Conservation (phyloP, 1,284 basidiomycete species). For the Ustilago bromivora region DNA sequence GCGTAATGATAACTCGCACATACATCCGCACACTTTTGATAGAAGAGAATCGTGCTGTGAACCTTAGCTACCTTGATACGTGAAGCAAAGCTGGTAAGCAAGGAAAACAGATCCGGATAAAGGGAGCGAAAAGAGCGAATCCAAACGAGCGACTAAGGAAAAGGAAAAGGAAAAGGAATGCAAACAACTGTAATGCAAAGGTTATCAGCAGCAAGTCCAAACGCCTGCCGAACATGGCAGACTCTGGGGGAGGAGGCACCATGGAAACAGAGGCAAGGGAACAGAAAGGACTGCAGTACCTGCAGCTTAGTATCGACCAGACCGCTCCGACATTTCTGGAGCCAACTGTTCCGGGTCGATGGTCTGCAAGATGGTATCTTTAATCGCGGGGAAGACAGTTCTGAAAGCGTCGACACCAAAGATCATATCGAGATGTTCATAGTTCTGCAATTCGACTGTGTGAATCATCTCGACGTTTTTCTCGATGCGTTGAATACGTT, state of each 20-base stretch:
- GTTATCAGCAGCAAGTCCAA: background rate
- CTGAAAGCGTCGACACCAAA: conserved; percentile 65
- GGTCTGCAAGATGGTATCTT: conserved; percentile 66
- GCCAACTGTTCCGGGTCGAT: conserved; percentile 54
- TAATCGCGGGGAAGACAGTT: conserved; percentile 65
- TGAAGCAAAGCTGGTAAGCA: background rate
- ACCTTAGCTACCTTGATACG: too few relatives aligned
- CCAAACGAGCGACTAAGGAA: background rate
- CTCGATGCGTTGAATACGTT: conserved; percentile 64
- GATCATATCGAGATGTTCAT: conserved; percentile 68
- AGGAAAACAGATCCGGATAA: background rate
- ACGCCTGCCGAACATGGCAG: background rate
- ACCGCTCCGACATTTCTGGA: conserved; percentile 41
- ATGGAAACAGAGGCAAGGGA: background rate
- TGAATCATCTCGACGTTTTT: conserved; percentile 67
- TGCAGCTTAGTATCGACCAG: conserved; percentile 16
- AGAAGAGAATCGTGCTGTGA: too few relatives aligned
- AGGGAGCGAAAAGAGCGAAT: background rate
- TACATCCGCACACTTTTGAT: background rate
- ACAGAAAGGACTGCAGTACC: conserved; percentile 15
- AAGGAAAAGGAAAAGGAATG: background rate
- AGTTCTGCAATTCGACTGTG: conserved; percentile 66
- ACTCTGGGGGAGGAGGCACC: background rate
- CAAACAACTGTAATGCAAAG: background rate
- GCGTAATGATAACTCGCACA: background rate